These are phyloP conservation scores for Backusella psychrophila DNA, from an alignment of 192 early-diverging fungal species.

Conservation along the genomic window DNA sequence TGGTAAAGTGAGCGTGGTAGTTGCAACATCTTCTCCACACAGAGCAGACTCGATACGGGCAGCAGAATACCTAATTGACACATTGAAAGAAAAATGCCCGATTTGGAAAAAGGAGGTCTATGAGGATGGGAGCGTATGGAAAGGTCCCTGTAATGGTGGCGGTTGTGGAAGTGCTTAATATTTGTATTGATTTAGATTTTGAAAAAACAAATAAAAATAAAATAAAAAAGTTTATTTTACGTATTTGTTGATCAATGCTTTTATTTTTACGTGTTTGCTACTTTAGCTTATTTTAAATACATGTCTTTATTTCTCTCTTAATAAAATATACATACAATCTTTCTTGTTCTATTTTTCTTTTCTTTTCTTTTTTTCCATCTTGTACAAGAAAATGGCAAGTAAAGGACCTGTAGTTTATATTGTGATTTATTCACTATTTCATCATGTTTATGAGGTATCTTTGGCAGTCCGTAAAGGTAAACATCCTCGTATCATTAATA, in stretches of 20 bases:
- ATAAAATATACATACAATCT: not conserved
- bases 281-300: not conserved
- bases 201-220: not conserved
- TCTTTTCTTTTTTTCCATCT: not conserved
- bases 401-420: constrained; percentile 54
- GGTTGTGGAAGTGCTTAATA: not conserved
- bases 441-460: constrained; percentile 72
- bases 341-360: not conserved
- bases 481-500: not conserved
- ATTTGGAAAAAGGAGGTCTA: constrained; percentile 97
- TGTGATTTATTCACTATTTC: constrained; percentile 66
- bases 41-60: constrained; percentile 75
- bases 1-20: constrained; percentile 78
- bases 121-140: constrained; percentile 66
- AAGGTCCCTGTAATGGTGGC: constrained; percentile 26
- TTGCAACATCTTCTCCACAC: constrained; percentile 79
- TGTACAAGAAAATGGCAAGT: not conserved
- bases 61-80: constrained; percentile 81
- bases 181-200: not conserved
- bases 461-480: constrained; percentile 58
- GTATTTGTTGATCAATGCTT: not conserved
- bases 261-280: not conserved
- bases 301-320: not conserved
- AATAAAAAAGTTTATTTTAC: not conserved
- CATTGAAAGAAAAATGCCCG: constrained; percentile 82